Evolutionary conservation across 2,329 filamentous ascomycete genomes (phyloP).

Genomic region (Penicillium sp.): DNA sequence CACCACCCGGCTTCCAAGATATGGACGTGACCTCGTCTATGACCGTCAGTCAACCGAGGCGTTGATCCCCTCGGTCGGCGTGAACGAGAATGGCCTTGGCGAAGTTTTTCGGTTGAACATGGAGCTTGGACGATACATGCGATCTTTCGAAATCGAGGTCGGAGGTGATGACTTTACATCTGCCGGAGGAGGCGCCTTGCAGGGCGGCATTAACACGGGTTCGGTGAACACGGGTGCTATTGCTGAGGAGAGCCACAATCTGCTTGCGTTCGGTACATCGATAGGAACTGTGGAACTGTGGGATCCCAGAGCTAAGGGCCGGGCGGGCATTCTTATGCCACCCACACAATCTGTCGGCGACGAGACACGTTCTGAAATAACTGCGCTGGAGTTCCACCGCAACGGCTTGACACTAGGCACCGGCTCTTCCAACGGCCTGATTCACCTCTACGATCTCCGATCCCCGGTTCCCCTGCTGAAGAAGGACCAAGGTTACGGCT

Average conservation of each 20-base stretch:
- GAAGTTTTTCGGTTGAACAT: conserved; percentile 93
- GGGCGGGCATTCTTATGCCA: conserved; percentile 73
- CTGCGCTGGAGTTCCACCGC: conserved; percentile 80
- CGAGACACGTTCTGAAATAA: conserved; percentile 64
- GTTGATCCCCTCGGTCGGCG: conserved; percentile 81
- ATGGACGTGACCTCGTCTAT: conserved; percentile 87
- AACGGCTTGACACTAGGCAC: conserved; percentile 83
- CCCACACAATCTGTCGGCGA: conserved; percentile 45
- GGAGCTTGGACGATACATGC: conserved; percentile 91
- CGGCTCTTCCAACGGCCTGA: conserved; percentile 82
- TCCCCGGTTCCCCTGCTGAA: conserved; percentile 81
- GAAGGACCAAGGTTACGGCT: conserved; percentile 96
- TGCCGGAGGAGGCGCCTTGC: conserved; percentile 70
- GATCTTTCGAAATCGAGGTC: conserved; percentile 87
- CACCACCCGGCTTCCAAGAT: conserved; percentile 83
- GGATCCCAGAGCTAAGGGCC: conserved; percentile 81
- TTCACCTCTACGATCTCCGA: conserved; percentile 89
- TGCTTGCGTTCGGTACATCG: conserved; percentile 91
- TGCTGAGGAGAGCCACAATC: conserved; percentile 84
- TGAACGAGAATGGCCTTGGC: conserved; percentile 81
- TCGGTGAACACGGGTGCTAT: conserved; percentile 85
- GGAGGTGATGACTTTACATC: conserved; percentile 74
- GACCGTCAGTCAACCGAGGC: conserved; percentile 81
- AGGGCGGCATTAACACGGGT: conserved; percentile 82
- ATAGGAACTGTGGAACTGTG: conserved; percentile 97